Evolutionary conservation across 2,329 filamentous ascomycete genomes (phyloP), one percentile per base, ranked within the genome.

Genomic region (Aspergillus niger): DNA sequence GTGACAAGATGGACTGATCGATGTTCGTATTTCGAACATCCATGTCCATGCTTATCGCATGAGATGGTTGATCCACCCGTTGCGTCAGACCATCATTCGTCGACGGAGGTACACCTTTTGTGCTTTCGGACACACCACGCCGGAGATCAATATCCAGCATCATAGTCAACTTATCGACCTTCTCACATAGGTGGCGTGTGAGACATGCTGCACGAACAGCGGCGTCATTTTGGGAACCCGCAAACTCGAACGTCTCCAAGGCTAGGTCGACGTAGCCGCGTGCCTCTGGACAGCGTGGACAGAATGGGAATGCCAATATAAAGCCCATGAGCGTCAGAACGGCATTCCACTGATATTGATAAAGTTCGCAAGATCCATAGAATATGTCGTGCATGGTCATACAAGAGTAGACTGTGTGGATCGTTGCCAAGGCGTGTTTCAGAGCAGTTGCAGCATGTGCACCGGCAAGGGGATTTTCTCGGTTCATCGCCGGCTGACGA

Each of bases 341-440:
- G 7, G 66, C 66, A 22, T 68, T 66, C 64, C 66, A 66, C 8
- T 59, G 58, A 56, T 65, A 65, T 30, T 68, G 66, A 22, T 68
- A 68, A 8, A 68, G n/a, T n/a, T 68, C 66, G 10, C 59, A 59
- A 26, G 28, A 38, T 1, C 66, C 64, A 49, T 66, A 47, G 15
- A 66, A 54, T 15, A 59, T 38, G 11, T 68, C 66, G 22, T 62
- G 50, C 4, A 30, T 52, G 22, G 54, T 43, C 56, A 63, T 63
- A 5, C 50, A 49, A 2, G 28, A 38, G 43, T 67, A 58, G 0
- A 55, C 39, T 15, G 60, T 55, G n/a, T 54, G 13, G 41, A 66
- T 60, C 20, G 60, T 63, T 1, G 47, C 59, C 8, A 65, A n/a
- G n/a, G 65, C 63, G 30, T 68, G 65, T 26, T 64, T 53, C 3